Evolutionary conservation across 2,329 filamentous ascomycete genomes (phyloP), one percentile per base, ranked within the genome.

Genomic region (Ampelomyces quisqualis): DNA sequence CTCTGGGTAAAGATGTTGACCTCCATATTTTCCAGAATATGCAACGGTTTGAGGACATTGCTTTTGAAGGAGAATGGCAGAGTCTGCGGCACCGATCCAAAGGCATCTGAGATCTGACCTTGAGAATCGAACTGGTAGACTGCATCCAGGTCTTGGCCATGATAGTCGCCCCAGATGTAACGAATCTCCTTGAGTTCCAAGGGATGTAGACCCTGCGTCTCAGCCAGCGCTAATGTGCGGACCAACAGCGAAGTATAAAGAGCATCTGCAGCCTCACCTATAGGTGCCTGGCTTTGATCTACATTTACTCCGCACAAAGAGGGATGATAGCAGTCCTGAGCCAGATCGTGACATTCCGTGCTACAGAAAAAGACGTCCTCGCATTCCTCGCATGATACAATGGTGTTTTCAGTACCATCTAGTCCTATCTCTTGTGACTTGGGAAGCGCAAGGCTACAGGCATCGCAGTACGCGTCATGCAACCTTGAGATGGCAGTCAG

Each of bases 401-500:
- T 64, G 11, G 37, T 34, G 3, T 34, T 40, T 10, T 32, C 35
- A n/a, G 47, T 40, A 8, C 36, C 27, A 11, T 32, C 18, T 2
- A 47, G 13, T 11, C 43, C 42, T 2, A 46, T 40, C 10, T 38
- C 35, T 7, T 22, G 42, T 4, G 52, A 42, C 10, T 55, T 59
- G 1, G 86, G 87, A 5, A 94, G 77, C 17, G 81, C 80, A 6
- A 79, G 77, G 57, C 89, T 89, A 67, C 91, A 97, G 10, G 90
- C 90, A 67, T 97, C 91, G 68, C 91, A 97, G 20, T 91, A 78
- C 4, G 86, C 77, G 48, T 95, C 90, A 62, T 94, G 89, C 9
- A 93, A 78, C 20, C 89, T 83, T 63, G 93, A 93, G 55, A 91
- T 93, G 31, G 88, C 90, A 2, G 90, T 95, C 27, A 98, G 73